Percentiles rank a stretch among this genome's conserved stretches.
Evolutionary conservation across 192 early-diverging fungal genomes (phyloP).

Genomic region (Anaeromyces robustus): DNA sequence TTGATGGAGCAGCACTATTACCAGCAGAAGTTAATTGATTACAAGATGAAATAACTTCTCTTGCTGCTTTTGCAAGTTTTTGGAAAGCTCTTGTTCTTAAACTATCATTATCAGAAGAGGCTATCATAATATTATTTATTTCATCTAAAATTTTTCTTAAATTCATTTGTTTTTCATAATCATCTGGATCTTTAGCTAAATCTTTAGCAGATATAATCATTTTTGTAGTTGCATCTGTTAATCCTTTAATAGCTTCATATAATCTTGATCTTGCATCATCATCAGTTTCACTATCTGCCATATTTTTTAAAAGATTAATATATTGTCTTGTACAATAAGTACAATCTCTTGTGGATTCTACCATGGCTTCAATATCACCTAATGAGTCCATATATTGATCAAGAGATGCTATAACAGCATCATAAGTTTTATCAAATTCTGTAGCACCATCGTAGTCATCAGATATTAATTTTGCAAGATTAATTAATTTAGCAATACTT

Average conservation of each 20-base stretch:
- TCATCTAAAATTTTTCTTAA: slow-evolving; percentile 1
- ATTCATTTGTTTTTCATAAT: slow-evolving; percentile 1
- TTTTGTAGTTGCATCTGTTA: slow-evolving; percentile 1
- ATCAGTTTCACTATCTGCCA: slow-evolving; percentile 11
- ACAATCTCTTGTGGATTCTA: slow-evolving; percentile 23
- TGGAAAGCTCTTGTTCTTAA: slow-evolving; percentile 16
- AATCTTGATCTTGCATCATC: slow-evolving; percentile 15
- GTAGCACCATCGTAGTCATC: slow-evolving; percentile 7
- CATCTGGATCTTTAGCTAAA: not conserved
- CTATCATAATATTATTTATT: slow-evolving; percentile 1
- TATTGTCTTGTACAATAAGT: slow-evolving; percentile 24
- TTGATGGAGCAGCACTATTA: slow-evolving; percentile 16
- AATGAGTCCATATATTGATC: slow-evolving; percentile 19
- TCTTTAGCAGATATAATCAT: slow-evolving; percentile 3
- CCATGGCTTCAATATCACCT: slow-evolving; percentile 19
- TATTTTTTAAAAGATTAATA: slow-evolving; percentile 25
- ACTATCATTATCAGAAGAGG: slow-evolving; percentile 14
- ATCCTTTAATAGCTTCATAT: slow-evolving; percentile 12
- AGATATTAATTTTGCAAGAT: slow-evolving; percentile 19
- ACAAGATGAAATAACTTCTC: slow-evolving; percentile 19
- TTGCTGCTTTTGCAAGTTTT: slow-evolving; percentile 22
- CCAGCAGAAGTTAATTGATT: slow-evolving; percentile 30
- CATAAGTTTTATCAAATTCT: slow-evolving; percentile 22
- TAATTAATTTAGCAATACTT: slow-evolving; percentile 21
- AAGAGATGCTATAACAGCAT: slow-evolving; percentile 17